Evolutionary conservation across 306 rosid genomes (phyloP).

Genomic region (Pueraria montana): DNA sequence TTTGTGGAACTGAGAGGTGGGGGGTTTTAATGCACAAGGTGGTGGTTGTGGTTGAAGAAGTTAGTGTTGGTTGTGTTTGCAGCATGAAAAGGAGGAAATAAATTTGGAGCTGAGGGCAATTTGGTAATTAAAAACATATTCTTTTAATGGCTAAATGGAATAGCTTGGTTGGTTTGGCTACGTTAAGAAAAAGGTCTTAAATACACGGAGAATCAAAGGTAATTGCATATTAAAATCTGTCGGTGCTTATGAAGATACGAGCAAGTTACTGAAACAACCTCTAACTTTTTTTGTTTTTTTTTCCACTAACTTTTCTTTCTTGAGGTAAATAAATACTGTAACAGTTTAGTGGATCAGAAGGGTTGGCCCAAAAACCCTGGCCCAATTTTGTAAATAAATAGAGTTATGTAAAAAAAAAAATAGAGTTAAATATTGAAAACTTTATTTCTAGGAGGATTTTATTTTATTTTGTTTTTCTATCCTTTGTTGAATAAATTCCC

Average conservation of each 20-base stretch:
- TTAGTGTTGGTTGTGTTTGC: not conserved
- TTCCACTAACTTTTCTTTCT: not conserved
- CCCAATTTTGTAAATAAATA: not conserved
- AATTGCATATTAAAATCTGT: slow-evolving; percentile 25
- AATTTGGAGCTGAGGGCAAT: slow-evolving; percentile 42
- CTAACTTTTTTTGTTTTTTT: not conserved
- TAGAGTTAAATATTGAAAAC: too few relatives aligned
- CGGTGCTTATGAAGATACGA: slow-evolving; percentile 40
- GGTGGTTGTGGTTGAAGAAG: slow-evolving; percentile 48
- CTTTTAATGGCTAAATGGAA: not conserved
- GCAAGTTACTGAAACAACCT: slow-evolving; percentile 21
- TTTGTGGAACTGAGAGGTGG: not conserved
- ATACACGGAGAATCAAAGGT: not conserved
- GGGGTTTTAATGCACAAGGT: slow-evolving; percentile 31
- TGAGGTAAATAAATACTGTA: not conserved
- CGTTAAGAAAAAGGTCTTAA: slow-evolving; percentile 20
- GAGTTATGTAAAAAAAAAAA: not conserved
- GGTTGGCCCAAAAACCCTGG: not conserved
- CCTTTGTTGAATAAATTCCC: not conserved
- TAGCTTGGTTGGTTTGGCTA: slow-evolving; percentile 12
- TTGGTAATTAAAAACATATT: slow-evolving; percentile 22
- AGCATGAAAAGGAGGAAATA: slow-evolving; percentile 27
- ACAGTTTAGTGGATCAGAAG: not conserved
- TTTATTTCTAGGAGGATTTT: not conserved
- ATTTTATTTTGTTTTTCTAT: not conserved